A percentile compares a stretch with the other conserved stretches of the same genome.
phyloP scores from a whole-genome alignment of 2,329 filamentous ascomycete species.

The Diaporthe eres region DNA sequence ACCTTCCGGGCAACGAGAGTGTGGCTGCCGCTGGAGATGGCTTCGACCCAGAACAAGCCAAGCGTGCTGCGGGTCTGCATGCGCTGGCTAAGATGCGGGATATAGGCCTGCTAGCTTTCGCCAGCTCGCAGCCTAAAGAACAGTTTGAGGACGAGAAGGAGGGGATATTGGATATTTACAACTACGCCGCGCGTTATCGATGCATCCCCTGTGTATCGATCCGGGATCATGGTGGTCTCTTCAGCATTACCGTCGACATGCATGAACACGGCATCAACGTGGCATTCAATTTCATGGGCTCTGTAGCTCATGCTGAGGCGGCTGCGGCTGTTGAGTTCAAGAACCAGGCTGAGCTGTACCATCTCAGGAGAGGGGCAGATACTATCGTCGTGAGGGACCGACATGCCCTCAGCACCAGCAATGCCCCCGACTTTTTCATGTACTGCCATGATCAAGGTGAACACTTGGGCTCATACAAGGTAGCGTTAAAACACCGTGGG shows the following conservation, averaged over 20 bases:
- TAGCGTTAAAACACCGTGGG: neutral
- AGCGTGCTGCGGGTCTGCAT: constrained; percentile 5
- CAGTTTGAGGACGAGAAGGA: neutral
- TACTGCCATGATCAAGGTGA: constrained; percentile 23
- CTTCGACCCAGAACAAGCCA: neutral
- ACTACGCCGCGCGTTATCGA: constrained; percentile 35
- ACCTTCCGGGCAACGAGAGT: neutral
- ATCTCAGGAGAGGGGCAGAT: neutral
- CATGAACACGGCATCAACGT: constrained; percentile 28
- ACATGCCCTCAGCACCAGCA: constrained; percentile 1
- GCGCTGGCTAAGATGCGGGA: constrained; percentile 5
- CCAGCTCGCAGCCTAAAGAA: neutral
- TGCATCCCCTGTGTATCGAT: neutral
- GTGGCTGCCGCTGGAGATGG: constrained; percentile 4
- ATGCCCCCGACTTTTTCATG: constrained; percentile 1
- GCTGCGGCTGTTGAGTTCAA: constrained; percentile 32
- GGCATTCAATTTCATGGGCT: neutral
- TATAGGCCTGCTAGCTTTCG: neutral
- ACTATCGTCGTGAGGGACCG: neutral
- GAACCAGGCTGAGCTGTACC: constrained; percentile 27
- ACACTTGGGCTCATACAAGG: neutral
- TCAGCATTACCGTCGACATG: constrained; percentile 21
- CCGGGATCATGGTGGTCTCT: neutral
- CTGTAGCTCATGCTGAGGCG: neutral
- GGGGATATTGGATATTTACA: constrained; percentile 21